Base-by-base conservation (phyloP, 768 basidiomycete species). In the Calvatia gigantea region DNA sequence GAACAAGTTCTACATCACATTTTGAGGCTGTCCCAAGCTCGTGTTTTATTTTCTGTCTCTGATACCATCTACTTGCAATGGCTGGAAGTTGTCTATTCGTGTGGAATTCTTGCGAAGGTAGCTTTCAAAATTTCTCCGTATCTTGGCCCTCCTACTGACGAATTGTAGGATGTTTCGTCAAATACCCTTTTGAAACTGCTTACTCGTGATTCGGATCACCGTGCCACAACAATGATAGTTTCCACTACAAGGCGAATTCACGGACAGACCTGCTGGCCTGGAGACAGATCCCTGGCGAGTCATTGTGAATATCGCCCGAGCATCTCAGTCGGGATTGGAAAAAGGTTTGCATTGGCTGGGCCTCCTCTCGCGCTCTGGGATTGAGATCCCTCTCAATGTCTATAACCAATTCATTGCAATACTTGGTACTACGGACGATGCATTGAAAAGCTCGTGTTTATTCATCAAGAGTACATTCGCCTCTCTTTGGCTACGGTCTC, bases 401-500 rank as follows among this genome's bases (percentile, higher is more conserved):
- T 83, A 85, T 61, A 66, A 70, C 25, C 77, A 77, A 33, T 78
- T 85, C 43, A 72, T 75, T 4, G 58, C 67, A 7, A 64, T 81
- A 17, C 72, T 78, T 4, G 63, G 64, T 11, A 63, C 72, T 23
- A 75, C 72, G 44, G 62, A 71, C 1, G 56, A 60, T 15, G 61
- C 51, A 2, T 66, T 88, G 8, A 51, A 69, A 6, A 76, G 82
- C 53, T 77, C 76, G 7, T 67, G 75, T 12, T 60, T 79, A n/a
- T 66, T 90, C 2, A 67, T 82, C n/a, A 77, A 80, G 56, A 77
- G 81, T 7, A 65, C 81, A 6, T 64, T 86, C 44, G 71, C 75
- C 43, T 81, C 82, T n/a, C 71, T 75, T 5, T 91, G 86, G 86
- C 70, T 85, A 32, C 78, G 73, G 60, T 75, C 84, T 3, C 67